Percentiles rank a stretch among this genome's conserved stretches.
Conservation (phyloP, 768 basidiomycete species). For the Agrocybe pediades region DNA sequence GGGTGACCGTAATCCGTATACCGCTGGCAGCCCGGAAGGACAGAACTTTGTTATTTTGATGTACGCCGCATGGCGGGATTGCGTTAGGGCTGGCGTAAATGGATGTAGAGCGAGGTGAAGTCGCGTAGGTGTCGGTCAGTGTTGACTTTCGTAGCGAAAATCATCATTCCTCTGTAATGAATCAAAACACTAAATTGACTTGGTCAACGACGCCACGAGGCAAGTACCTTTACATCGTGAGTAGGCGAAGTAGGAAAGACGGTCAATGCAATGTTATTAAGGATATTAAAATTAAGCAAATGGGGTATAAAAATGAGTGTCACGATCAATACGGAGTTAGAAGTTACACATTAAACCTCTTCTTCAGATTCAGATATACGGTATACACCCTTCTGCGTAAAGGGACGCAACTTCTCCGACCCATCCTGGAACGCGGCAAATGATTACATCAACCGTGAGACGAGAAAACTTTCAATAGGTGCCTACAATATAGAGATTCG, state of each 20-base stretch:
- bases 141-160: background rate
- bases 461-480: background rate
- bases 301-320: constrained; percentile 3
- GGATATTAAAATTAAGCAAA: background rate
- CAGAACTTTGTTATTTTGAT: constrained; percentile 37
- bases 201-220: no score
- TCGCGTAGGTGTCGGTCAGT: background rate
- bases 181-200: background rate
- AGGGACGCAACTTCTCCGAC: background rate
- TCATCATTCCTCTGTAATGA: background rate
- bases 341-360: background rate
- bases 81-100: constrained; percentile 22
- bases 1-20: constrained; percentile 31
- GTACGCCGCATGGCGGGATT: constrained; percentile 43
- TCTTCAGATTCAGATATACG: constrained; percentile 12
- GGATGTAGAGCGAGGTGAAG: constrained; percentile 14
- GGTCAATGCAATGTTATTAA: background rate
- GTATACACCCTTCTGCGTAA: constrained; percentile 5
- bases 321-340: background rate
- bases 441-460: background rate
- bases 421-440: constrained; percentile 8
- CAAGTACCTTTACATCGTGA: no score
- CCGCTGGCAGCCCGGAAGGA: constrained; percentile 40
- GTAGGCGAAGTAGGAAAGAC: no score
- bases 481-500: background rate